Evolutionary conservation across 176 grass and related monocot species (phyloP).

Genomic region (Tillandsia leiboldiana): DNA sequence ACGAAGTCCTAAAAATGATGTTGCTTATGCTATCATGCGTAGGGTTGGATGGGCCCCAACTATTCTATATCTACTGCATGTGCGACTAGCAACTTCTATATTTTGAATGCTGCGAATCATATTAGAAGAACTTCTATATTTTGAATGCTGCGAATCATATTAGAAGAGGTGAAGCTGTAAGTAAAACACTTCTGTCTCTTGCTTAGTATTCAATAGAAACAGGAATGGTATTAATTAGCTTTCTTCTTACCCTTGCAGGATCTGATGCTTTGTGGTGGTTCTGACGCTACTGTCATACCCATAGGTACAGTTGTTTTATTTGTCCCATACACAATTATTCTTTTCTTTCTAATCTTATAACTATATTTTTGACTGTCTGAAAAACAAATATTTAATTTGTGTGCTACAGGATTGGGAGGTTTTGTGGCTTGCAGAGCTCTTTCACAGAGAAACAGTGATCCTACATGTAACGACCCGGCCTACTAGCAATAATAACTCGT

Average conservation of each 20-base stretch:
- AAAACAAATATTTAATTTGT: conserved; percentile 1
- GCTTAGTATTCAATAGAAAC: neutral
- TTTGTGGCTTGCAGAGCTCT: conserved; percentile 99
- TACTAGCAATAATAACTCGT: too few species aligned
- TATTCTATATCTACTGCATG: too few species aligned
- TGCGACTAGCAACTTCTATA: too few species aligned
- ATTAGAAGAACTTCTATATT: neutral
- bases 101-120: too few species aligned
- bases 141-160: too few species aligned
- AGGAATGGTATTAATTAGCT: conserved; percentile 13
- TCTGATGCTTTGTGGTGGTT: conserved; percentile 99
- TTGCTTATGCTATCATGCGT: too few species aligned
- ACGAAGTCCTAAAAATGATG: too few species aligned
- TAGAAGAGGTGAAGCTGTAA: conserved; percentile 68
- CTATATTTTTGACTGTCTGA: conserved; percentile 6
- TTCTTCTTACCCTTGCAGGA: conserved; percentile 48
- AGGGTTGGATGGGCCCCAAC: too few species aligned
- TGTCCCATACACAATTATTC: conserved; percentile 1
- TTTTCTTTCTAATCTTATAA: conserved; percentile 2
- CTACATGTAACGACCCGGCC: too few species aligned
- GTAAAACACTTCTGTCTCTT: conserved; percentile 18
- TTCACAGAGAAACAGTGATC: conserved; percentile 89
- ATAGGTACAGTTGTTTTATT: conserved; percentile 45
- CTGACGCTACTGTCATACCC: conserved; percentile 89
- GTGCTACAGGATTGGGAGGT: conserved; percentile 80